Evolutionary conservation across 148 eudicot species (phyloP).

Genomic region (Rhododendron henanense): DNA sequence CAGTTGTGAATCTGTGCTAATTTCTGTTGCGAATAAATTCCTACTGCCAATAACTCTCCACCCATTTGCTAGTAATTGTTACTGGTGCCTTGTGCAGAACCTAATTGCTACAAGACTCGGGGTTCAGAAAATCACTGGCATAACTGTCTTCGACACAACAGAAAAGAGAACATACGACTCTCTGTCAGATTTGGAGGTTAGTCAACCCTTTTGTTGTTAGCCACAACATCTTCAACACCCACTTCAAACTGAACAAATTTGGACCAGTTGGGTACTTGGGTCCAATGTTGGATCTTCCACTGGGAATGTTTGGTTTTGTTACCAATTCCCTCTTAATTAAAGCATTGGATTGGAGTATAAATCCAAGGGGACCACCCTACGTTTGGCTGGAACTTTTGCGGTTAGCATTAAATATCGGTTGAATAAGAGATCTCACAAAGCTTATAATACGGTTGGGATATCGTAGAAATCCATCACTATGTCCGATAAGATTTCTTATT

Average conservation of each 20-base stretch:
- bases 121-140: conserved; percentile 91
- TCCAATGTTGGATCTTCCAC: not conserved
- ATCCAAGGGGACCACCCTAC: not conserved
- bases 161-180: conserved; percentile 90
- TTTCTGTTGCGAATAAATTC: not conserved
- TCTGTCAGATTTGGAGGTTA: conserved; percentile 78
- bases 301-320: not conserved
- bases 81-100: conserved; percentile 52
- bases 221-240: not conserved
- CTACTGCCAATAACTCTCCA: not conserved
- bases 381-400: not conserved
- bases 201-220: conserved; percentile 7
- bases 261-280: not conserved
- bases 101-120: conserved; percentile 84
- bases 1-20: not conserved
- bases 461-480: not conserved
- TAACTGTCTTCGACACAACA: conserved; percentile 74
- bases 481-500: not conserved
- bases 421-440: not conserved
- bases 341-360: not conserved
- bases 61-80: not conserved
- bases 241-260: not conserved
- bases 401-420: not conserved
- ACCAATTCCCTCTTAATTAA: not conserved
- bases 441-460: not conserved